These are phyloP conservation scores for Cystofilobasidium bisporidii DNA, from an alignment of 768 basidiomycete species.

Conservation along the genomic window DNA sequence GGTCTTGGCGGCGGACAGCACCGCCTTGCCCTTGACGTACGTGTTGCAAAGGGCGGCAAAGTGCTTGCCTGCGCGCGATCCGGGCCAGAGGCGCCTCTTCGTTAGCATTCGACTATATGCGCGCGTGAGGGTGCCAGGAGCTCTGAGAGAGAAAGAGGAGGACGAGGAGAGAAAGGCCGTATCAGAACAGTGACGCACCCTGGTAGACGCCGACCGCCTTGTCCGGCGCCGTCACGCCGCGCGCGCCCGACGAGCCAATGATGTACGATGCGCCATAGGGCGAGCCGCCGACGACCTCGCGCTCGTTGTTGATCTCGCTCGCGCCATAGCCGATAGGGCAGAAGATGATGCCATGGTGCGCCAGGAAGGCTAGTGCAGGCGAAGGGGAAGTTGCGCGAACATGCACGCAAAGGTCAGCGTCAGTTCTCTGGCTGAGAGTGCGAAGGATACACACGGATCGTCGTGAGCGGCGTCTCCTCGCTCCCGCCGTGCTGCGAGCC, in stretches of 20 bases:
- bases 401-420: background rate
- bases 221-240: background rate
- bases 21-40: background rate
- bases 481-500: background rate
- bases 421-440: no score
- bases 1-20: background rate
- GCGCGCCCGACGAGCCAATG: background rate
- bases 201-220: background rate
- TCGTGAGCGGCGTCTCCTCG: background rate
- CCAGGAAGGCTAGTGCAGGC: background rate
- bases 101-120: no score
- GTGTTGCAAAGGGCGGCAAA: background rate
- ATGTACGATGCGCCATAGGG: background rate
- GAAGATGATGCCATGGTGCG: slow-evolving; percentile 9
- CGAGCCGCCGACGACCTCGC: slow-evolving; percentile 3
- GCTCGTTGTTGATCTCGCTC: background rate
- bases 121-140: background rate
- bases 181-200: no score
- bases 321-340: slow-evolving; percentile 5
- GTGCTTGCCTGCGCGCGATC: background rate
- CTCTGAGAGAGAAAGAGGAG: no score
- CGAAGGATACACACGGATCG: background rate
- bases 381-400: background rate
- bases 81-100: no score
- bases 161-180: no score